Evolutionary conservation across 2,329 filamentous ascomycete genomes (phyloP).

Genomic region (Alternaria triticina): DNA sequence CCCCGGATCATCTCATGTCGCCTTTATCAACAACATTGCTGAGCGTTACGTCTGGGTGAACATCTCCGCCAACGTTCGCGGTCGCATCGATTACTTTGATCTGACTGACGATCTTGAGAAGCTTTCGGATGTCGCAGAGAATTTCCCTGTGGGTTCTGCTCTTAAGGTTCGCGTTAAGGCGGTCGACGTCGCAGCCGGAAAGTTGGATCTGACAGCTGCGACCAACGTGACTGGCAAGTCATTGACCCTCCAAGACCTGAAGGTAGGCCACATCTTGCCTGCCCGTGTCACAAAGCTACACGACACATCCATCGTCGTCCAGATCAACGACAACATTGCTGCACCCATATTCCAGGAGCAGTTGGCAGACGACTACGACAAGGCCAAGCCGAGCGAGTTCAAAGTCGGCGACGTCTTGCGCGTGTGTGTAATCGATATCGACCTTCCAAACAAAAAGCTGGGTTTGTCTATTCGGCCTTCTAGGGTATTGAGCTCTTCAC

Average conservation of each 20-base stretch:
- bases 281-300: conserved; percentile 85
- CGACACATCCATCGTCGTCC: conserved; percentile 82
- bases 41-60: conserved; percentile 88
- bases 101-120: conserved; percentile 85
- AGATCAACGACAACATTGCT: conserved; percentile 79
- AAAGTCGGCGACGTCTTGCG: conserved; percentile 86
- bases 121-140: conserved; percentile 74
- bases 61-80: conserved; percentile 84
- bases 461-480: conserved; percentile 84
- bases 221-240: conserved; percentile 63
- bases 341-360: conserved; percentile 84
- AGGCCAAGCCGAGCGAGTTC: conserved; percentile 76
- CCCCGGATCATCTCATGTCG: conserved; percentile 74
- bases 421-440: conserved; percentile 82
- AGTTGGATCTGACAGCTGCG: conserved; percentile 82
- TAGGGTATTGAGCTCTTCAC: conserved; percentile 83
- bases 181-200: conserved; percentile 74
- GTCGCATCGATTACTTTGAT: conserved; percentile 81
- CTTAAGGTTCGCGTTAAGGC: conserved; percentile 78
- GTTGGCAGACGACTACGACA: conserved; percentile 82
- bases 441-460: conserved; percentile 83
- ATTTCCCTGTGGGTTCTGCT: conserved; percentile 91
- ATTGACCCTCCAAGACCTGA: conserved; percentile 73
- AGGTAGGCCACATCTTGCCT: conserved; percentile 79
- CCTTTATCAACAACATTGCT: conserved; percentile 88